Conservation (phyloP, 2,329 filamentous ascomycete species). For the Colletotrichum caudatum region DNA sequence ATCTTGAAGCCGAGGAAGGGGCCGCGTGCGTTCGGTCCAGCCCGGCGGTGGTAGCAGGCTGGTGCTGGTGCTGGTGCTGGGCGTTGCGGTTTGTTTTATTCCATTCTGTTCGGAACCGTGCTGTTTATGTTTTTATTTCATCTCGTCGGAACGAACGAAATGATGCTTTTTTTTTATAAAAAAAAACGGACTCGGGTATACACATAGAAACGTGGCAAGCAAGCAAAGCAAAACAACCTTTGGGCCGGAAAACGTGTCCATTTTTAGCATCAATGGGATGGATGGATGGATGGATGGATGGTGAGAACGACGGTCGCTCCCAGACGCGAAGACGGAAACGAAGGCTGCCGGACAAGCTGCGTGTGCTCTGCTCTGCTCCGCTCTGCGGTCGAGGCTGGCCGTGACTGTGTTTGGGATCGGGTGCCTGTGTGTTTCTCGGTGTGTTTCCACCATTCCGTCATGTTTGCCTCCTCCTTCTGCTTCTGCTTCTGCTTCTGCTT, state of each 20-base stretch:
- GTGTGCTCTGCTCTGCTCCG: too few relatives aligned
- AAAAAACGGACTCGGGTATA: background rate
- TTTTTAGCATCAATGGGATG: background rate
- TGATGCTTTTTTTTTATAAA: too few relatives aligned
- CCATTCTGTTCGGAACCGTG: too few relatives aligned
- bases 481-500: background rate
- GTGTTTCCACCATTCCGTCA: background rate
- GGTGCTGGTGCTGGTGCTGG: too few relatives aligned
- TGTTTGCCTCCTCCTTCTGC: too few relatives aligned
- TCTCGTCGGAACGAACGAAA: background rate
- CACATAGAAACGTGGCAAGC: too few relatives aligned
- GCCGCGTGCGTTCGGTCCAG: too few relatives aligned
- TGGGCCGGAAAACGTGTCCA: background rate
- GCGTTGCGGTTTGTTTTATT: background rate
- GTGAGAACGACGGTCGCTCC: too few relatives aligned
- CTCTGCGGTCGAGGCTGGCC: background rate
- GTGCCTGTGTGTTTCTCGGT: background rate
- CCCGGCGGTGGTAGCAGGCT: too few relatives aligned
- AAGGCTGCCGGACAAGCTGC: constrained; percentile 13
- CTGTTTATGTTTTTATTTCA: too few relatives aligned
- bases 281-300: too few relatives aligned
- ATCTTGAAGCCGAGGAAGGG: too few relatives aligned
- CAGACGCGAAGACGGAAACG: constrained; percentile 24
- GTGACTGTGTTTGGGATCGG: background rate
- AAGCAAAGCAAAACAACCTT: background rate